phyloP scores from a whole-genome alignment of 2,329 filamentous ascomycete genomes.

The Colletotrichum simmondsii region DNA sequence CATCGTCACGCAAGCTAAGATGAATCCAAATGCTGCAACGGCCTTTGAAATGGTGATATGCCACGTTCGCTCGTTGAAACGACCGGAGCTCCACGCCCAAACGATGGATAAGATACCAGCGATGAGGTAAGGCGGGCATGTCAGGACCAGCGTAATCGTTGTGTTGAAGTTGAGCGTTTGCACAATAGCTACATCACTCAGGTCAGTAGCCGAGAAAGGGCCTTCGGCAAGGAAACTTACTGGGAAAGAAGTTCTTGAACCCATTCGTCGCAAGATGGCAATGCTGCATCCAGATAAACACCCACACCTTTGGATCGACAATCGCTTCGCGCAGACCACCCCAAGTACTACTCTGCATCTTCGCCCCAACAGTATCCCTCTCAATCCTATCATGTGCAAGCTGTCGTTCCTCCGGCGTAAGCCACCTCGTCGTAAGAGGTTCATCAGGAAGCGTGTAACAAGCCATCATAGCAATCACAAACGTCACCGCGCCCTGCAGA shows the following conservation, averaged over 20 bases:
- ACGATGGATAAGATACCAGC: conserved; percentile 51
- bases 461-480: conserved; percentile 42
- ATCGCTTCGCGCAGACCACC: conserved; percentile 54
- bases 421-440: conserved; percentile 50
- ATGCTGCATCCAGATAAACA: conserved; percentile 60
- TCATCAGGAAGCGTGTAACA: conserved; percentile 49
- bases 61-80: conserved; percentile 58
- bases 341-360: conserved; percentile 46
- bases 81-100: conserved; percentile 45
- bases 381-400: conserved; percentile 53
- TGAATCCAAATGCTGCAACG: conserved; percentile 45
- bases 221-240: not conserved
- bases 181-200: conserved; percentile 36
- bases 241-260: conserved; percentile 55
- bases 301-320: conserved; percentile 55
- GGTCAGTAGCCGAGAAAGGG: not conserved
- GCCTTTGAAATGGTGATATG: conserved; percentile 55
- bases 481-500: conserved; percentile 43
- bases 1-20: conserved; percentile 43
- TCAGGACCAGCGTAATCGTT: conserved; percentile 56
- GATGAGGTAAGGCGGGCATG: conserved; percentile 54
- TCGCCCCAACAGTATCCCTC: conserved; percentile 40
- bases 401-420: conserved; percentile 48
- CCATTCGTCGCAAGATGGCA: conserved; percentile 57
- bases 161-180: conserved; percentile 51